Evolutionary conservation across 2,329 filamentous ascomycete species (phyloP).

Genomic region (Ilyonectria mors-panacis): DNA sequence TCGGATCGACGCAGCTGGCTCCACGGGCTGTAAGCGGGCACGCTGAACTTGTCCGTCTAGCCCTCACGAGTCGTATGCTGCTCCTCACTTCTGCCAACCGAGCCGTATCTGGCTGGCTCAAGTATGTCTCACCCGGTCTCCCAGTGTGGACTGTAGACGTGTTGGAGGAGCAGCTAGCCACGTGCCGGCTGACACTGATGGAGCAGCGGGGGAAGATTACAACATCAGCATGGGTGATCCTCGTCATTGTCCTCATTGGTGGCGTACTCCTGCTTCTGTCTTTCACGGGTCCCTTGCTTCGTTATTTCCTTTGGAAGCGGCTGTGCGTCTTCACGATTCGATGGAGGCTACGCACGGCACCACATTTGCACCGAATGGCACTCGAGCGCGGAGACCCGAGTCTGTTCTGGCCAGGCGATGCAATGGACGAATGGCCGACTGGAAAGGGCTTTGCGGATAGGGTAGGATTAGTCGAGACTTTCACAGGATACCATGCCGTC

Average conservation of each 20-base stretch:
- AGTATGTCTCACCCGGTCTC: conserved; percentile 1
- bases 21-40: conserved; percentile 3
- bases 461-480: conserved; percentile 4
- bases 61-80: conserved; percentile 4
- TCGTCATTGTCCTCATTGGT: neutral
- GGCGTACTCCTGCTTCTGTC: neutral
- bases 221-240: conserved; percentile 2
- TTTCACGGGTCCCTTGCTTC: conserved; percentile 4
- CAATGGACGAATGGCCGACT: conserved; percentile 4
- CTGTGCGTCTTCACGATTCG: conserved; percentile 9
- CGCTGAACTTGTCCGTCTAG: conserved; percentile 6
- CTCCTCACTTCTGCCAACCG: conserved; percentile 4
- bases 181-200: neutral
- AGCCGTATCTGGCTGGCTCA: neutral
- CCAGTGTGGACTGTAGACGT: neutral
- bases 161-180: neutral
- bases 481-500: conserved; percentile 6
- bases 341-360: conserved; percentile 12
- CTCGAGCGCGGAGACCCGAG: conserved; percentile 6
- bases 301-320: conserved; percentile 6
- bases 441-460: neutral
- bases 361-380: conserved; percentile 1
- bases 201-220: neutral
- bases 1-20: conserved; percentile 8
- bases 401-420: conserved; percentile 3